These are phyloP conservation scores for Alternaria triticina DNA, from an alignment of 2,329 filamentous ascomycete species.

Conservation along the genomic window DNA sequence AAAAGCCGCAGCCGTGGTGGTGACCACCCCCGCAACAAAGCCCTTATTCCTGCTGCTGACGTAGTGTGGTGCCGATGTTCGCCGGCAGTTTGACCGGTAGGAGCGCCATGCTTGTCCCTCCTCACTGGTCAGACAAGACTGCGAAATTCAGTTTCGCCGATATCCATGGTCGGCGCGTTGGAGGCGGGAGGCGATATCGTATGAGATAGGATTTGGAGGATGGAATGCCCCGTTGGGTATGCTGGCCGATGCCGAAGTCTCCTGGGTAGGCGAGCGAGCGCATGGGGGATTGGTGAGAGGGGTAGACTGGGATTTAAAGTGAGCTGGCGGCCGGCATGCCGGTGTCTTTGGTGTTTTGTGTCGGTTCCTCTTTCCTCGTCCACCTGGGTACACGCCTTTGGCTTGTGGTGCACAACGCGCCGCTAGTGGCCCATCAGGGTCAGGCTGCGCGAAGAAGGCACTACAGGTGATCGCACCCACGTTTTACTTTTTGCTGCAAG, in stretches of 20 bases:
- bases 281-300: not conserved
- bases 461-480: not conserved
- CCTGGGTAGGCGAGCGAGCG: not conserved
- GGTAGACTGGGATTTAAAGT: slow-evolving; percentile 7
- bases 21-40: slow-evolving; percentile 24
- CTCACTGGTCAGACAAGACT: slow-evolving; percentile 2
- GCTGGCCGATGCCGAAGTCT: slow-evolving; percentile 9
- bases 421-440: not conserved
- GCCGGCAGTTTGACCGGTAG: slow-evolving; percentile 26
- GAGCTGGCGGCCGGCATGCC: not conserved
- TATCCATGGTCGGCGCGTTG: not conserved
- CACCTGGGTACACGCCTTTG: not conserved
- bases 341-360: not conserved
- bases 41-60: slow-evolving; percentile 17
- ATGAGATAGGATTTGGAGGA: not conserved
- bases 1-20: slow-evolving; percentile 3
- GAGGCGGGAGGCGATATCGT: not conserved
- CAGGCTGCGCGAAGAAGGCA: not conserved
- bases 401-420: not conserved
- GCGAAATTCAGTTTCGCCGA: slow-evolving; percentile 1
- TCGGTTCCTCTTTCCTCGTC: not conserved
- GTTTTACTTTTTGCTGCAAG: not conserved
- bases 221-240: slow-evolving; percentile 6
- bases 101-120: slow-evolving; percentile 4
- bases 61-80: slow-evolving; percentile 31